These are phyloP conservation scores for Nicotiana tabacum DNA, from an alignment of 257 asterid species.

Conservation along the genomic window DNA sequence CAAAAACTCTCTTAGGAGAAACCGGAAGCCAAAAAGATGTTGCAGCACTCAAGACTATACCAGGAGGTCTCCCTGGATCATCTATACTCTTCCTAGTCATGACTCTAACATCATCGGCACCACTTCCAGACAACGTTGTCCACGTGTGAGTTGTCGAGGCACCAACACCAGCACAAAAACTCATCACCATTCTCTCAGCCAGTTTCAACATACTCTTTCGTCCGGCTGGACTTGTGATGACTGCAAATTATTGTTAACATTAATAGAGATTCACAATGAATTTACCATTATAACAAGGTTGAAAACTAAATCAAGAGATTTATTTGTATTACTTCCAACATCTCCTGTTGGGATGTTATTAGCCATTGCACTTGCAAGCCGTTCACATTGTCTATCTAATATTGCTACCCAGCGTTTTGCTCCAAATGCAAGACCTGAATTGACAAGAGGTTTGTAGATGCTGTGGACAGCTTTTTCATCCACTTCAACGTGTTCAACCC, in stretches of 20 bases:
- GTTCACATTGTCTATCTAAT: slow-evolving; percentile 69
- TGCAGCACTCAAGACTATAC: slow-evolving; percentile 75
- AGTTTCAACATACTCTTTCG: slow-evolving; percentile 68
- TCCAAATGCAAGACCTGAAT: slow-evolving; percentile 64
- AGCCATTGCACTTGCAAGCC: slow-evolving; percentile 67
- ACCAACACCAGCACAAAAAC: slow-evolving; percentile 77
- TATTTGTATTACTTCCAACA: slow-evolving; percentile 40
- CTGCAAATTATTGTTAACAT: slow-evolving; percentile 19
- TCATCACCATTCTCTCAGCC: slow-evolving; percentile 82
- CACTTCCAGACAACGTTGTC: slow-evolving; percentile 72
- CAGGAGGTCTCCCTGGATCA: slow-evolving; percentile 87
- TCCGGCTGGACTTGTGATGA: slow-evolving; percentile 66
- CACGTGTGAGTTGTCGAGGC: slow-evolving; percentile 77
- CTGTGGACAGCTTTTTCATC: slow-evolving; percentile 62
- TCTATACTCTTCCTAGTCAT: slow-evolving; percentile 82
- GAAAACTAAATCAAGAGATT: neutral
- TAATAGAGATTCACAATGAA: neutral
- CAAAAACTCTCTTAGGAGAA: slow-evolving; percentile 58
- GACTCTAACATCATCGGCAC: slow-evolving; percentile 74
- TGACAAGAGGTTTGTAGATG: slow-evolving; percentile 59
- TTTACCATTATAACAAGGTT: neutral
- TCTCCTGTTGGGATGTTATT: slow-evolving; percentile 63
- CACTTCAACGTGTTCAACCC: slow-evolving; percentile 73
- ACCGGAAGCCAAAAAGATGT: slow-evolving; percentile 82
- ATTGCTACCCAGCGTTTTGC: slow-evolving; percentile 80